A percentile compares a stretch with the other conserved stretches of the same genome.
These are phyloP conservation scores for Colletotrichum limetticola DNA, from an alignment of 2,329 filamentous ascomycete species.

Conservation along the genomic window DNA sequence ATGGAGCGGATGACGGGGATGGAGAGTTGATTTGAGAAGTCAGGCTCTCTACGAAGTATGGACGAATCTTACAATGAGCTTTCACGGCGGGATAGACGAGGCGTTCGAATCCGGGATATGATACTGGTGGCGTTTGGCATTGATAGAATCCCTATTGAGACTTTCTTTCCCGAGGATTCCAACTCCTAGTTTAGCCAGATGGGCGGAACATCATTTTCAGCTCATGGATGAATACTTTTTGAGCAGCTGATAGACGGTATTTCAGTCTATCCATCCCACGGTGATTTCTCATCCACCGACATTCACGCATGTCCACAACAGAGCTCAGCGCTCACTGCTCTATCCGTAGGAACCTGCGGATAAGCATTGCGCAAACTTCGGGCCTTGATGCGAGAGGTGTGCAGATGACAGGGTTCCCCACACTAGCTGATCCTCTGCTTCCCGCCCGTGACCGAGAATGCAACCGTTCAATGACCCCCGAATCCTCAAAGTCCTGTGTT, in stretches of 20 bases:
- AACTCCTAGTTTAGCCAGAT: not conserved
- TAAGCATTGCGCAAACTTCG: not conserved
- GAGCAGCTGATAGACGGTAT: not conserved
- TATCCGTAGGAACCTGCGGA: too few relatives aligned
- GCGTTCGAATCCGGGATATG: not conserved
- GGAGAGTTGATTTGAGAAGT: constrained; percentile 58
- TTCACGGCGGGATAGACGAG: constrained; percentile 4
- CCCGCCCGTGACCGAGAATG: constrained; percentile 19
- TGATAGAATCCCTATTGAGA: not conserved
- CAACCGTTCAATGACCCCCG: constrained; percentile 10
- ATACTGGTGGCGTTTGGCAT: not conserved
- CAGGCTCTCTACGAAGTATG: not conserved
- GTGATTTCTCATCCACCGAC: not conserved
- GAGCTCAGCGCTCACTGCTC: not conserved
- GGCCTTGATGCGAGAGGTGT: not conserved
- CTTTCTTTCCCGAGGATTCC: not conserved
- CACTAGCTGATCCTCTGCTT: constrained; percentile 10
- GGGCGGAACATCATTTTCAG: not conserved
- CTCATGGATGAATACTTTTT: not conserved
- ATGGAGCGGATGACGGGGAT: constrained; percentile 61
- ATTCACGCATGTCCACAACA: not conserved
- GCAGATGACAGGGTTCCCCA: constrained; percentile 28
- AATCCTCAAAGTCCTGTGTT: not conserved
- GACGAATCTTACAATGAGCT: not conserved
- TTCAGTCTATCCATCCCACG: not conserved